These are phyloP conservation scores for Orbilia oligospora DNA, from an alignment of 2,329 filamentous ascomycete genomes.

Conservation along the genomic window DNA sequence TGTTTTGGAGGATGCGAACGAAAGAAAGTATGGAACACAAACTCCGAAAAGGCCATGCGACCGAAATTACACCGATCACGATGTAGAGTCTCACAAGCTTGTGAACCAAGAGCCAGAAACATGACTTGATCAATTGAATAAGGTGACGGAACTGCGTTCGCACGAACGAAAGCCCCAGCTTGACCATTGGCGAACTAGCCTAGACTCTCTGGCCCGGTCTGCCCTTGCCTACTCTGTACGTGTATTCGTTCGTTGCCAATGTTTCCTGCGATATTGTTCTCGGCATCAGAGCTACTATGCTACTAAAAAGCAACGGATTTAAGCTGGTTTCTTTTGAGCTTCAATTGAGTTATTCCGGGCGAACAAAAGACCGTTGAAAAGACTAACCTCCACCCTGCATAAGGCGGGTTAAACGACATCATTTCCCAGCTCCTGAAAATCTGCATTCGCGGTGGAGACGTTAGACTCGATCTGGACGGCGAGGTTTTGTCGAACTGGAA, in stretches of 20 bases:
- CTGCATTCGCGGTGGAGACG: background rate
- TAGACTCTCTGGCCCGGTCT: background rate
- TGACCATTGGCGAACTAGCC: background rate
- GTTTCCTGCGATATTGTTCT: background rate
- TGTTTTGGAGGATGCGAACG: background rate
- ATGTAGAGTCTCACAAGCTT: slow-evolving; percentile 3
- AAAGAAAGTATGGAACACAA: slow-evolving; percentile 46
- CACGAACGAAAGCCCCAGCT: background rate
- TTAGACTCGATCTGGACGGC: slow-evolving; percentile 19
- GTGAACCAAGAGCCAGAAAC: background rate
- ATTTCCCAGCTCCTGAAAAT: slow-evolving; percentile 18
- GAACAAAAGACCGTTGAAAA: slow-evolving; percentile 44
- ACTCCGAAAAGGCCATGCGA: slow-evolving; percentile 53
- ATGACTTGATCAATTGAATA: no score
- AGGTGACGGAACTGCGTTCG: background rate
- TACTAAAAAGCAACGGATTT: slow-evolving; percentile 29
- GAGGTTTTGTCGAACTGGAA: slow-evolving; percentile 21
- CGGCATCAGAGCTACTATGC: no score
- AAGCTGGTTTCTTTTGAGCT: background rate
- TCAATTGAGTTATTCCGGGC: slow-evolving; percentile 15
- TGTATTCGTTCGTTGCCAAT: background rate
- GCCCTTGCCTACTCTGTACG: slow-evolving; percentile 12
- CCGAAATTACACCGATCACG: slow-evolving; percentile 39
- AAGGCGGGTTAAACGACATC: slow-evolving; percentile 9
- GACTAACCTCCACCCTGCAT: slow-evolving; percentile 25